These are phyloP conservation scores for Gymnopilus dilepis DNA, from an alignment of 768 basidiomycete genomes.

Conservation along the genomic window DNA sequence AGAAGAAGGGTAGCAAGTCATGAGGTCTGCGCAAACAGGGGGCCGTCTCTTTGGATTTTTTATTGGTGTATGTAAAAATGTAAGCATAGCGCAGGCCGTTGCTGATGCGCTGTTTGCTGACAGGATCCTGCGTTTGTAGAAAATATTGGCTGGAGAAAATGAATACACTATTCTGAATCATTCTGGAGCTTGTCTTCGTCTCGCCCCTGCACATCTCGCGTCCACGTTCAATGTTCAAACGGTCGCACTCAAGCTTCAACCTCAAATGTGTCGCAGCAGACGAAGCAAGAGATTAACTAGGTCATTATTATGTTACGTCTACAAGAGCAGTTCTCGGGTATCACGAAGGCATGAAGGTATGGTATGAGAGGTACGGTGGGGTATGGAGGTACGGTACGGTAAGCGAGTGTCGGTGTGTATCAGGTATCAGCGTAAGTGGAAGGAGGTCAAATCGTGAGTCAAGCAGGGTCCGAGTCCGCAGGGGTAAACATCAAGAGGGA, in stretches of 20 bases:
- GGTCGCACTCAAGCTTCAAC: no score
- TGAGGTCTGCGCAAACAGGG: no score
- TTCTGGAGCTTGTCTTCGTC: no score
- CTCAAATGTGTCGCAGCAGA: no score
- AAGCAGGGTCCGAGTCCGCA: no score
- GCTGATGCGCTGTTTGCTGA: not conserved
- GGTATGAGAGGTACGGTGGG: not conserved
- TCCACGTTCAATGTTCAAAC: no score
- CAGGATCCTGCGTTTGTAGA: not conserved
- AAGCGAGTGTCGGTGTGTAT: constrained; percentile 1
- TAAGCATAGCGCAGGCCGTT: not conserved
- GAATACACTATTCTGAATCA: not conserved
- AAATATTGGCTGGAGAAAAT: not conserved
- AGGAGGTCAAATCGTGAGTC: not conserved
- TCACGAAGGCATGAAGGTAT: not conserved
- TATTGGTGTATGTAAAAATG: constrained; percentile 1
- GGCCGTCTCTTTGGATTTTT: no score
- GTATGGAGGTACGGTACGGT: not conserved
- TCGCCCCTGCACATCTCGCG: no score
- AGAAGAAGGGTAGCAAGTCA: constrained; percentile 34
- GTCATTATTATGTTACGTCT: not conserved
- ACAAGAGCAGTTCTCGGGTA: constrained; percentile 3
- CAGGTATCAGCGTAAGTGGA: not conserved
- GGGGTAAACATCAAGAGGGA: no score
- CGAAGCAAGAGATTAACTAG: not conserved